Evolutionary conservation across 2,329 filamentous ascomycete species (phyloP).

Genomic region (Rugonectria rugulosa): DNA sequence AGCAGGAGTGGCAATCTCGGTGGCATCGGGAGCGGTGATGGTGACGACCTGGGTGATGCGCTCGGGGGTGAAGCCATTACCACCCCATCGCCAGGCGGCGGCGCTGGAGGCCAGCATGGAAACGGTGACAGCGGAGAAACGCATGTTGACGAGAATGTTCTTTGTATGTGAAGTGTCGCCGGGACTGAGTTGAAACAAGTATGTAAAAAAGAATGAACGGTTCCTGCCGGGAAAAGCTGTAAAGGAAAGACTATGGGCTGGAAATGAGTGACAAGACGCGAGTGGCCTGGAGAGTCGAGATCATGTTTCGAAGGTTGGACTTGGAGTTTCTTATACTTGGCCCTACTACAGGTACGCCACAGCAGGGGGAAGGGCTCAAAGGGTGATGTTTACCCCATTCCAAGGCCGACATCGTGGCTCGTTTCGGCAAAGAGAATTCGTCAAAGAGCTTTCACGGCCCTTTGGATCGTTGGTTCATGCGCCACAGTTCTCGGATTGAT

Average conservation of each 20-base stretch:
- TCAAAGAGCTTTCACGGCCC: neutral
- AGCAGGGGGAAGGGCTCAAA: neutral
- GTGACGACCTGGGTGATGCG: constrained; percentile 18
- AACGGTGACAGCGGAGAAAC: constrained; percentile 14
- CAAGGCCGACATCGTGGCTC: neutral
- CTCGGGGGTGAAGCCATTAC: constrained; percentile 1
- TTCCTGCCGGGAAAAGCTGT: constrained; percentile 13
- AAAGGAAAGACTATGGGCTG: constrained; percentile 9
- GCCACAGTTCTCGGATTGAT: constrained; percentile 3
- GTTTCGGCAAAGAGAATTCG: neutral
- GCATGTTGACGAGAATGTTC: constrained; percentile 15
- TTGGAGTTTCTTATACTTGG: constrained; percentile 11
- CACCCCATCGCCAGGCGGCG: constrained; percentile 27
- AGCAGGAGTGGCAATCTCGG: constrained; percentile 24
- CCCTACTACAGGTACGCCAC: neutral
- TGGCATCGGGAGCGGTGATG: constrained; percentile 11
- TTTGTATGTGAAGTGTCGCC: constrained; percentile 7
- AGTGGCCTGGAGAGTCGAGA: constrained; percentile 3
- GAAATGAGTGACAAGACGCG: constrained; percentile 20
- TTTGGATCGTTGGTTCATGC: neutral
- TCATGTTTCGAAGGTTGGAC: neutral
- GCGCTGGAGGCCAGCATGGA: constrained; percentile 24
- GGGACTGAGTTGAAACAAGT: constrained; percentile 7
- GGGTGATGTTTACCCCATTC: neutral
- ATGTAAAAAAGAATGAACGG: constrained; percentile 16